Conservation (phyloP, 108 stramenopile genomes). For the Mayamaea pseudoterrestris region DNA sequence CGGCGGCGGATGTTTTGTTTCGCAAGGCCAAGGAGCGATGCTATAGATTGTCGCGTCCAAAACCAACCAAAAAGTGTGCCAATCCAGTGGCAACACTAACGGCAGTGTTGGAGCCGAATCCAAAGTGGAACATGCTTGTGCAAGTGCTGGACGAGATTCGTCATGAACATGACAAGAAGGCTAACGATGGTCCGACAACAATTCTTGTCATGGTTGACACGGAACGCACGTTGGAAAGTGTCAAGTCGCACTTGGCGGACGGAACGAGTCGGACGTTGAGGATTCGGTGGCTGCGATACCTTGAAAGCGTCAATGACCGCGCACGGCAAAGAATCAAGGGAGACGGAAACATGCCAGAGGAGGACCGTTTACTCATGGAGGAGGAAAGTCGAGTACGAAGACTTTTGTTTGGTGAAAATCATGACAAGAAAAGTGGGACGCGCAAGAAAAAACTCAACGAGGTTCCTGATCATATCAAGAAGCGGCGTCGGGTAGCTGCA, state of each 20-base stretch:
- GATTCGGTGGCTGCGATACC: slow-evolving; percentile 42
- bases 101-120: slow-evolving; percentile 80
- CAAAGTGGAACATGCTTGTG: slow-evolving; percentile 81
- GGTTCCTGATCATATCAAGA: slow-evolving; percentile 45
- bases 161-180: slow-evolving; percentile 20
- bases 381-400: slow-evolving; percentile 51
- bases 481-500: slow-evolving; percentile 40
- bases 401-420: slow-evolving; percentile 23
- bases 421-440: slow-evolving; percentile 11
- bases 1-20: slow-evolving; percentile 82
- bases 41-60: slow-evolving; percentile 33
- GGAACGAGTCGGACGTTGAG: slow-evolving; percentile 37
- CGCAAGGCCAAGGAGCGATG: slow-evolving; percentile 83
- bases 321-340: slow-evolving; percentile 28
- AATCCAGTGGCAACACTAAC: slow-evolving; percentile 40
- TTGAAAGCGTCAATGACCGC: slow-evolving; percentile 54
- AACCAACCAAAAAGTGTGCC: slow-evolving; percentile 26
- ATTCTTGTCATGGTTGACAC: slow-evolving; percentile 89
- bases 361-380: slow-evolving; percentile 56
- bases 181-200: slow-evolving; percentile 12
- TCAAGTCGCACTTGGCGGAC: slow-evolving; percentile 52
- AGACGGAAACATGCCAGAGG: slow-evolving; percentile 35
- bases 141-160: slow-evolving; percentile 81
- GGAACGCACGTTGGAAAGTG: slow-evolving; percentile 53
- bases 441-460: slow-evolving; percentile 19